These are phyloP conservation scores for Fomitiporia mediterranea DNA, from an alignment of 1,284 basidiomycete genomes.

Conservation along the genomic window DNA sequence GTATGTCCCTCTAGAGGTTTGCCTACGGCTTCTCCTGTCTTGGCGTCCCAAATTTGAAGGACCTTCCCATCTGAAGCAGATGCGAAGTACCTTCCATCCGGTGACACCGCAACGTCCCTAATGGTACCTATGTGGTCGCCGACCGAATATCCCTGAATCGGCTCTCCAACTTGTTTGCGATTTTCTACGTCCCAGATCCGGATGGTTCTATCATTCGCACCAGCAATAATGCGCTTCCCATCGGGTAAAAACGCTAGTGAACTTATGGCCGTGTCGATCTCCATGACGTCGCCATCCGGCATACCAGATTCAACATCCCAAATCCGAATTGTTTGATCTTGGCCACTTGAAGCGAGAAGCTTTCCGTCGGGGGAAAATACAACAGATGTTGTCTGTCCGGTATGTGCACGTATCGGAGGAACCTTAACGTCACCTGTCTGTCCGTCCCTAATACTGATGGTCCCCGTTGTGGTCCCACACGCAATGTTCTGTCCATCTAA, in stretches of 20 bases:
- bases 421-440: background rate
- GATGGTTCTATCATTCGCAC: slow-evolving; percentile 16
- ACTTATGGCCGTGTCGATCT: background rate
- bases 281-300: slow-evolving; percentile 9
- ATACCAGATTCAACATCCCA: slow-evolving; percentile 13
- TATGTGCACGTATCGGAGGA: slow-evolving; percentile 18
- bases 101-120: slow-evolving; percentile 8
- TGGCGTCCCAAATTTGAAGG: slow-evolving; percentile 19
- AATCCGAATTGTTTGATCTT: slow-evolving; percentile 14
- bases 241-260: slow-evolving; percentile 20
- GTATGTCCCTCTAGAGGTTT: slow-evolving; percentile 14
- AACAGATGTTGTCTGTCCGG: slow-evolving; percentile 16
- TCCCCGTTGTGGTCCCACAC: slow-evolving; percentile 11
- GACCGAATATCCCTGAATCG: too few relatives aligned
- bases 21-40: slow-evolving; percentile 7
- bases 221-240: slow-evolving; percentile 23
- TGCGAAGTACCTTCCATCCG: slow-evolving; percentile 20
- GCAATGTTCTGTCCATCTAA: slow-evolving; percentile 13
- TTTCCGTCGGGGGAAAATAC: slow-evolving; percentile 21
- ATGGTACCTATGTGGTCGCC: slow-evolving; percentile 12
- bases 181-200: slow-evolving; percentile 22
- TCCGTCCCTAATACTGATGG: slow-evolving; percentile 8
- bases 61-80: slow-evolving; percentile 19
- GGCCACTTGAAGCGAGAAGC: slow-evolving; percentile 9
- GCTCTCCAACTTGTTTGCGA: slow-evolving; percentile 6